Conservation (phyloP, 2,329 filamentous ascomycete species). For the Chrysoporthe puriensis region DNA sequence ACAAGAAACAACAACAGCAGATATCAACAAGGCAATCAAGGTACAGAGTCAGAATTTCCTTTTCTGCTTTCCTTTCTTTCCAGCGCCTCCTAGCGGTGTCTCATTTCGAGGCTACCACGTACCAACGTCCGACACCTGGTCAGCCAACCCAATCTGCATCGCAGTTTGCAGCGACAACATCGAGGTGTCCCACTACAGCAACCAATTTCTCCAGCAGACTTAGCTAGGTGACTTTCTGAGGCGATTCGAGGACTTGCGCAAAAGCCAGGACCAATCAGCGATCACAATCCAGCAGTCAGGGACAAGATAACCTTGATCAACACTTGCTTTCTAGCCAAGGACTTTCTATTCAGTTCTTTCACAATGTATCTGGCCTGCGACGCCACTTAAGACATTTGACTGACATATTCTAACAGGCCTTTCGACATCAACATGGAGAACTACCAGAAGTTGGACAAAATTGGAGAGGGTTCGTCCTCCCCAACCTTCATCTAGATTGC, state of each 20-base stretch:
- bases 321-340: neutral
- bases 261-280: neutral
- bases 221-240: neutral
- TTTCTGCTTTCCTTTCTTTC: neutral
- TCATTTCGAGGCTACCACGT: neutral
- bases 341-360: neutral
- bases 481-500: neutral
- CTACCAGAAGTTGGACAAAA: slow-evolving; percentile 82
- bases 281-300: neutral
- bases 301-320: neutral
- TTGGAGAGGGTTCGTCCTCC: slow-evolving; percentile 68
- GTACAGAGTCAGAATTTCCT: neutral
- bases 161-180: neutral
- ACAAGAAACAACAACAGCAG: neutral
- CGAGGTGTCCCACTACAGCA: neutral
- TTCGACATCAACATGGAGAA: slow-evolving; percentile 46
- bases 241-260: neutral
- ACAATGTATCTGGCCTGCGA: slow-evolving; percentile 1
- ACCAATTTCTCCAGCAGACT: neutral
- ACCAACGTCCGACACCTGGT: neutral
- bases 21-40: neutral
- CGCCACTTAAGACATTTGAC: neutral
- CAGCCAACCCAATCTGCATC: neutral
- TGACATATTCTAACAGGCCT: slow-evolving; percentile 15
- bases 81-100: neutral